Base-by-base conservation (phyloP, 2,329 filamentous ascomycete species). In the Stagonosporopsis rhizophila region DNA sequence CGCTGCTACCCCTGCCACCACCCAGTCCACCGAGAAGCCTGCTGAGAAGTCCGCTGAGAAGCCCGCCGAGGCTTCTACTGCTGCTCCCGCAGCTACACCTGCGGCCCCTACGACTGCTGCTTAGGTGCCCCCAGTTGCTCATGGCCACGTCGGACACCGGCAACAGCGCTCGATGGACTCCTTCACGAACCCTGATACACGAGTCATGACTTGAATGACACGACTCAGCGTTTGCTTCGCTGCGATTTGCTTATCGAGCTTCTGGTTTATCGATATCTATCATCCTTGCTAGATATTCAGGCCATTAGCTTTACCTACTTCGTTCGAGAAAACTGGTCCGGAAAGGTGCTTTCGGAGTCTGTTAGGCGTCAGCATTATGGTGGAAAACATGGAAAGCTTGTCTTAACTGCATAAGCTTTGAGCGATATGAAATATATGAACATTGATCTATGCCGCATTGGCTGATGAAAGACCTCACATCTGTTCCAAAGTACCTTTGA, bases 341-440 rank as follows among this genome's bases (percentile, higher is more conserved):
- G 64, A 72, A 71, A 72, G 72, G 69, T 71, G 61, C 61, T 66
- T 67, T 58, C 61, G 66, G 68, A 70, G 66, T 73, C 65, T 64
- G 60, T 65, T 48, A 60, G 67, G 63, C 65, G 54, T 57, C 62
- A 60, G 71, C 65, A 65, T 62, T 62, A 70, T 66, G 68, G 67
- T 68, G 64, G 64, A 64, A 60, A 59, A 62, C 60, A 56, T 56
- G 58, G 58, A 62, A 67, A 63, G 64, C 62, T 62, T 67, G 60
- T 55, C 52, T 62, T 60, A 66, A 50, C 51, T 62, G 62, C 57
- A 61, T 55, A 62, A 63, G 59, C 54, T 54, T 50, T 54, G 48
- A 67, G 55, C 47, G 41, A 54, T 55, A 63, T 60, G 58, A 60
- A 48, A 54, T 58, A 62, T 56, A 56, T 49, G 55, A 52, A 57